Evolutionary conservation across 306 rosid species (phyloP), one percentile per base, ranked within the genome.

Genomic region (Abrus precatorius): DNA sequence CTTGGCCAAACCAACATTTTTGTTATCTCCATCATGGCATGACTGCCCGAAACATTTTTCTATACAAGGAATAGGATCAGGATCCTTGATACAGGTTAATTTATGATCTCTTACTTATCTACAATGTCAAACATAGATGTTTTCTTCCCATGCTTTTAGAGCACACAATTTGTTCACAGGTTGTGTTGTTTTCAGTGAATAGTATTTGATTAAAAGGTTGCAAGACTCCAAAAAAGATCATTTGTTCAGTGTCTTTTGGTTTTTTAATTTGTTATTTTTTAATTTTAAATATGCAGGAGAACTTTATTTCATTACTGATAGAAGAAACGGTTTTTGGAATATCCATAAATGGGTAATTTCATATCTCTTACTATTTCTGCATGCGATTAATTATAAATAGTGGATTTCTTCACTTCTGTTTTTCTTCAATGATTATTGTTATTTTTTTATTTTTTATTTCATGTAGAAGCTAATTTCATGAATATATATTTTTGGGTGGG

Each of bases 291-390:
- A 34, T 87, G 95, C 92, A 95, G 97, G 99, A 61, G 92, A 93
- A 55, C 90, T 95, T 6, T 93, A 85, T 84, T 93, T 95, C 79
- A 86, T 95, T 69, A 92, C 98, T 1, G 99, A 95, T 83, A 92
- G 93, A 63, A 77, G 60, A 54, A 85, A 80, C 88, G 99, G 99
- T 48, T 95, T 88, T 78, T 95, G 99, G 99, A 95, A 95, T 88
- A 86, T 95, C 73, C 87, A 91, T 84, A 95, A 91, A 90, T 95
- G 99, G 98, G 99, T 95, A 89, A 84, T 61, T 59, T 82, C 65
- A 45, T 38, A 78, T 29, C 11, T 10, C 60, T 14, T 9, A 14
- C n/a, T 27, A 14, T 55, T 79, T 32, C 40, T 61, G 30, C 69
- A 43, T 52, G 34, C 12, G 49, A 28, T 49, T 7, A 44, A 9